Conservation (phyloP, 306 rosid genomes). For the Malus asiatica region DNA sequence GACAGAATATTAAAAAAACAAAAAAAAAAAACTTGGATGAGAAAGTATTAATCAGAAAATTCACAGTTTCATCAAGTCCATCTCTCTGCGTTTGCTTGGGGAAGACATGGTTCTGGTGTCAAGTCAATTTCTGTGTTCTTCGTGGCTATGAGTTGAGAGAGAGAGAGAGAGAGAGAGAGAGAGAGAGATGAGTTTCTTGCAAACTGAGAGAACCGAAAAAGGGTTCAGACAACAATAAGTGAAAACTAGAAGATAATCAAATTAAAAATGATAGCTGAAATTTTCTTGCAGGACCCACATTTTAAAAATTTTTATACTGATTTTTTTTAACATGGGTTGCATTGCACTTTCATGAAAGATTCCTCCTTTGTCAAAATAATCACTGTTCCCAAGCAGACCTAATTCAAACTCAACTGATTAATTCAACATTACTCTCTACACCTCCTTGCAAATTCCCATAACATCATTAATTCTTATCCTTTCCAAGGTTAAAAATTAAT, state of each 20-base stretch:
- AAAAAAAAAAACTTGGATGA: not conserved
- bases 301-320: not conserved
- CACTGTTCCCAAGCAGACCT: not conserved
- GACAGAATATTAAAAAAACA: not conserved
- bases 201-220: slow-evolving; percentile 23
- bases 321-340: slow-evolving; percentile 10
- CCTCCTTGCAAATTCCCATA: not conserved
- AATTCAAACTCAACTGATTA: not conserved
- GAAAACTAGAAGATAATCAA: slow-evolving; percentile 24
- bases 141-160: not conserved
- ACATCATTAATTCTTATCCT: not conserved
- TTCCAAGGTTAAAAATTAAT: not conserved
- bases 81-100: slow-evolving; percentile 88
- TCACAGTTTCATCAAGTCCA: slow-evolving; percentile 95
- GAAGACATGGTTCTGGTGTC: slow-evolving; percentile 54
- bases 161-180: no score
- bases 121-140: not conserved
- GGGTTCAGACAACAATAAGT: slow-evolving; percentile 25
- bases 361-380: slow-evolving; percentile 5
- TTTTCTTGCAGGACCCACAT: slow-evolving; percentile 22
- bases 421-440: not conserved
- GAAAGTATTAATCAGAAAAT: not conserved
- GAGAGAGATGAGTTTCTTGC: slow-evolving; percentile 9
- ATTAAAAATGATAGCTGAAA: not conserved
- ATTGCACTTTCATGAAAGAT: slow-evolving; percentile 12